Evolutionary conservation across 2,329 filamentous ascomycete genomes (phyloP).

Genomic region (Phialophora macrospora): DNA sequence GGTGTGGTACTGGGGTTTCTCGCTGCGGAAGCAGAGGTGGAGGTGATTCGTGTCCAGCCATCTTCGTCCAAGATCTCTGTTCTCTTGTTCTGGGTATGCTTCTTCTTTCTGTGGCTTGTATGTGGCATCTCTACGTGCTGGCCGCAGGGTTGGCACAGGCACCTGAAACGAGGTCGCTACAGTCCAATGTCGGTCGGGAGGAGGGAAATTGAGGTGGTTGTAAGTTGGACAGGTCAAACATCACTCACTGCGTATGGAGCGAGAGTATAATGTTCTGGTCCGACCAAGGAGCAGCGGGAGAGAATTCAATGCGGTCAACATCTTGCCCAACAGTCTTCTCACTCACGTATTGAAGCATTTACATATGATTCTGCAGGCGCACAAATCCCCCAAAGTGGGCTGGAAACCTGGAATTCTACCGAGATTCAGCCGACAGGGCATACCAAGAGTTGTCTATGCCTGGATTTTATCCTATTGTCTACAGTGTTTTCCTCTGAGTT

Average conservation of each 20-base stretch:
- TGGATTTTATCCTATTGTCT: background rate
- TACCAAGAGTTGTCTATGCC: background rate
- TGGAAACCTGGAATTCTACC: background rate
- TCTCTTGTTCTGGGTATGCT: constrained; percentile 20
- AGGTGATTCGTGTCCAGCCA: constrained; percentile 33
- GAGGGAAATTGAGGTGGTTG: background rate
- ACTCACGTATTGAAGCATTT: background rate
- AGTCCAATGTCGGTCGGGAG: background rate
- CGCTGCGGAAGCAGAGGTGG: background rate
- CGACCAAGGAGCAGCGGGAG: background rate
- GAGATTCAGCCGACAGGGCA: background rate
- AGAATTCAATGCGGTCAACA: background rate
- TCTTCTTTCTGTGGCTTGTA: constrained; percentile 32
- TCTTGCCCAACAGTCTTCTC: background rate
- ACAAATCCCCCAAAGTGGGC: background rate
- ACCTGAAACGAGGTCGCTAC: background rate
- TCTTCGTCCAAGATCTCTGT: constrained; percentile 31
- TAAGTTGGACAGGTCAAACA: background rate
- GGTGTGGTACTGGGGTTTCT: background rate
- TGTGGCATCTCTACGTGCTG: constrained; percentile 30
- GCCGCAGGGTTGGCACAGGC: background rate
- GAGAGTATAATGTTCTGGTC: background rate
- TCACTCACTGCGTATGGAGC: background rate
- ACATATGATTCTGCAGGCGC: background rate
- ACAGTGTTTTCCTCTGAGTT: background rate